Evolutionary conservation across 345 rosid species (phyloP).

Genomic region (Combretum micranthum): DNA sequence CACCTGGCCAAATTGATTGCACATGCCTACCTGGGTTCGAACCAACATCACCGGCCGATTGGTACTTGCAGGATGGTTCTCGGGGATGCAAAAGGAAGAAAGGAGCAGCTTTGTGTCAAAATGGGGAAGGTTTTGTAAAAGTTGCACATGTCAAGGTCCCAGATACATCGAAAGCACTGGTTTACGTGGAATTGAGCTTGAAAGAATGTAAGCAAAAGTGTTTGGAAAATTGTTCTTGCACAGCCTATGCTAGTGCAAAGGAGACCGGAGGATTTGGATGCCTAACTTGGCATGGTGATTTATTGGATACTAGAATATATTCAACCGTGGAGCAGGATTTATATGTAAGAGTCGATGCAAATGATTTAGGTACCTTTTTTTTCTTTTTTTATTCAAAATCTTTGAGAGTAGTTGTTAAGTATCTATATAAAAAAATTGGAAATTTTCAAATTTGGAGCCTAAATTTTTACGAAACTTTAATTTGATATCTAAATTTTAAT

Average conservation of each 20-base stretch:
- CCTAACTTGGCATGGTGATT: slow-evolving; percentile 23
- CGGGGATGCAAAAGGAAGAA: slow-evolving; percentile 44
- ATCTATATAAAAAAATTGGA: no score
- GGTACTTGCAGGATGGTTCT: slow-evolving; percentile 44
- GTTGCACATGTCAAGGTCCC: slow-evolving; percentile 9
- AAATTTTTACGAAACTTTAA: no score
- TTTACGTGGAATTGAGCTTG: slow-evolving; percentile 8
- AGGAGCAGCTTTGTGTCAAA: slow-evolving; percentile 10
- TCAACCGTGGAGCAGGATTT: neutral
- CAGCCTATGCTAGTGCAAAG: slow-evolving; percentile 16
- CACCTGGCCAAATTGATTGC: slow-evolving; percentile 30
- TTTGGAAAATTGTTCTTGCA: slow-evolving; percentile 15
- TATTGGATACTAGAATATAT: slow-evolving; percentile 10
- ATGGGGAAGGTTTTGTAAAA: slow-evolving; percentile 50
- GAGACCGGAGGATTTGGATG: slow-evolving; percentile 21
- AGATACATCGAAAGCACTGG: slow-evolving; percentile 6
- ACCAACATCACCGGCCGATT: slow-evolving; percentile 35
- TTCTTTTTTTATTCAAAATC: no score
- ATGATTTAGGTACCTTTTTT: neutral
- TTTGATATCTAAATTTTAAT: no score
- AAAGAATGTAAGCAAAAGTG: slow-evolving; percentile 14
- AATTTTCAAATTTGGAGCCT: no score
- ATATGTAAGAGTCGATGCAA: slow-evolving; percentile 11
- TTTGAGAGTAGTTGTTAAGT: no score
- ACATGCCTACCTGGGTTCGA: slow-evolving; percentile 58